Conservation (phyloP, 2,329 filamentous ascomycete species). For the Akanthomyces uredinophilus region DNA sequence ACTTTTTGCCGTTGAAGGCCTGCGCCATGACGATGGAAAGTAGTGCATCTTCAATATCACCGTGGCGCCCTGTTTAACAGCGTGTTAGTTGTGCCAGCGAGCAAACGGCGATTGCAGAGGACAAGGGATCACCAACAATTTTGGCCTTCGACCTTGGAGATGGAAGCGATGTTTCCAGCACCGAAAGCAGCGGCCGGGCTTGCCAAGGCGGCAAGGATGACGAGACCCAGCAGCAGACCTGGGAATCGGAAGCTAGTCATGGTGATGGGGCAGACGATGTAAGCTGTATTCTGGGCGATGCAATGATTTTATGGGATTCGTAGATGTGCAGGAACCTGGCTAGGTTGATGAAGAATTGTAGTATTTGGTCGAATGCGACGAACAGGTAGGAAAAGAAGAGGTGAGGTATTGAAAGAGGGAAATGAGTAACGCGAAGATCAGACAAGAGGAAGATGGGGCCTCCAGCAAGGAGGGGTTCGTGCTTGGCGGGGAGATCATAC, state of each 20-base stretch:
- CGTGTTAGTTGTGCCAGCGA: constrained; percentile 12
- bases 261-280: constrained; percentile 11
- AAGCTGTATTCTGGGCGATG: not conserved
- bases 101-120: not conserved
- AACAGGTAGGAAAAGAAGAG: not conserved
- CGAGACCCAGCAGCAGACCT: constrained; percentile 49
- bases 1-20: constrained; percentile 64
- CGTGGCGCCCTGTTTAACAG: constrained; percentile 61
- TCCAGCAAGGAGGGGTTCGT: constrained; percentile 8
- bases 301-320: not conserved
- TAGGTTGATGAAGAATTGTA: not conserved
- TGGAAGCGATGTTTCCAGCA: constrained; percentile 80
- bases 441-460: constrained; percentile 16
- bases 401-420: constrained; percentile 15
- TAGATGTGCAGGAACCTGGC: constrained; percentile 17
- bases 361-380: not conserved
- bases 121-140: constrained; percentile 55
- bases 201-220: constrained; percentile 62
- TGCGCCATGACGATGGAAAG: constrained; percentile 60
- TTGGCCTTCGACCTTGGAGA: constrained; percentile 75
- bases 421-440: constrained; percentile 16
- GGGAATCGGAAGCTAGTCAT: constrained; percentile 48
- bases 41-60: constrained; percentile 88
- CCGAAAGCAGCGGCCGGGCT: constrained; percentile 72
- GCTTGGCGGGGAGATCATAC: constrained; percentile 13